phyloP scores from a whole-genome alignment of 2,329 filamentous ascomycete species.

The Claviceps citrina region DNA sequence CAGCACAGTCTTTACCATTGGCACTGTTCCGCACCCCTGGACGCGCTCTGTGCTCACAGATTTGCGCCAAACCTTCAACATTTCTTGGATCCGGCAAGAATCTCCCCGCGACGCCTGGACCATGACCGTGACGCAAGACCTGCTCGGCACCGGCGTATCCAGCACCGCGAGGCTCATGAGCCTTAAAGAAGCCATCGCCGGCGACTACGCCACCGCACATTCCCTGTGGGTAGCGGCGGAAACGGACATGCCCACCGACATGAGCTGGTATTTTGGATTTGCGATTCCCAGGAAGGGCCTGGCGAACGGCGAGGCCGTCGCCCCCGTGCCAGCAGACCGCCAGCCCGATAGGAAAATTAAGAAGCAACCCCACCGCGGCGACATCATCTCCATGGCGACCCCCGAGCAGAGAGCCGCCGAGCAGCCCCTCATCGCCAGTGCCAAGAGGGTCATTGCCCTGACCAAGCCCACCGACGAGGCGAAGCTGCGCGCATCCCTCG shows the following conservation, averaged over 20 bases:
- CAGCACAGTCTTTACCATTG: slow-evolving; percentile 62
- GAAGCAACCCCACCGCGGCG: slow-evolving; percentile 19
- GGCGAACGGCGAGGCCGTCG: slow-evolving; percentile 19
- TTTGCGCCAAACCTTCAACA: slow-evolving; percentile 43
- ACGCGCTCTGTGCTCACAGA: slow-evolving; percentile 57
- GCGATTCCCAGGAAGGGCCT: slow-evolving; percentile 46
- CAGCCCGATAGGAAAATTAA: slow-evolving; percentile 8
- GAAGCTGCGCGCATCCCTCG: slow-evolving; percentile 37
- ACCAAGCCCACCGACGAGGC: slow-evolving; percentile 29
- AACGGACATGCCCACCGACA: slow-evolving; percentile 45
- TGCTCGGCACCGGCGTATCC: slow-evolving; percentile 45
- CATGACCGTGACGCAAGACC: slow-evolving; percentile 49
- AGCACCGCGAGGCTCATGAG: slow-evolving; percentile 50
- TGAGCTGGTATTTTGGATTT: slow-evolving; percentile 88
- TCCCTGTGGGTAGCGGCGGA: slow-evolving; percentile 74
- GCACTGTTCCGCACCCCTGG: slow-evolving; percentile 80
- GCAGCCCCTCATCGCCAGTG: slow-evolving; percentile 31
- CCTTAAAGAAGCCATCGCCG: slow-evolving; percentile 71
- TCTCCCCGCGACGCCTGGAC: slow-evolving; percentile 70
- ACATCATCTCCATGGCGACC: slow-evolving; percentile 33
- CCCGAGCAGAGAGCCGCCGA: slow-evolving; percentile 41
- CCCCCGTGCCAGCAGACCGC: slow-evolving; percentile 14
- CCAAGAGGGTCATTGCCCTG: slow-evolving; percentile 35
- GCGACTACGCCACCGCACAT: slow-evolving; percentile 44
- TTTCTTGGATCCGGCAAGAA: slow-evolving; percentile 49